Percentiles rank a stretch among this genome's conserved stretches.
Evolutionary conservation across 1,284 basidiomycete genomes (phyloP).

Genomic region (Entoloma clypeatum): DNA sequence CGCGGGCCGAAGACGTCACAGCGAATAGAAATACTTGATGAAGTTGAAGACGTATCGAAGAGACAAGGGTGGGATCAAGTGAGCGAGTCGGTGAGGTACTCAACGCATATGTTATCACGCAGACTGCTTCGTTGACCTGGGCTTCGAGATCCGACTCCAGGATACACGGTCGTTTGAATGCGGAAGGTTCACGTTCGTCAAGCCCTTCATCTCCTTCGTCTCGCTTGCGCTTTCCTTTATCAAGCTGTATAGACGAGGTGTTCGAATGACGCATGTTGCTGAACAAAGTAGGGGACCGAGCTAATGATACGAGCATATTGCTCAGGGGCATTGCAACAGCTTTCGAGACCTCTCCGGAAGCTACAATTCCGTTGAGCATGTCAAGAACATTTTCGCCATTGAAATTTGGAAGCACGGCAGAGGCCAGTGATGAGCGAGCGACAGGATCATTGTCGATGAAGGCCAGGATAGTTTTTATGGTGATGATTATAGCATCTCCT

Average conservation of each 20-base stretch:
- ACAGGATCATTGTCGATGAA: conserved; percentile 52
- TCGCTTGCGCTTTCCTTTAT: conserved; percentile 66
- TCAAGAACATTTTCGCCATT: conserved; percentile 50
- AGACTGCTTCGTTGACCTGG: conserved; percentile 56
- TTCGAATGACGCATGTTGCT: conserved; percentile 58
- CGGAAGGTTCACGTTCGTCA: conserved; percentile 27
- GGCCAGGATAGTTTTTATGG: conserved; percentile 57
- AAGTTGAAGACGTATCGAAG: conserved; percentile 62
- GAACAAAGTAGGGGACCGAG: conserved; percentile 61
- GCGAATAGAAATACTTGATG: conserved; percentile 74
- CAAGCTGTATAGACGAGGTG: conserved; percentile 51
- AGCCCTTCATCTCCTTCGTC: conserved; percentile 49
- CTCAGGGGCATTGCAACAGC: conserved; percentile 52
- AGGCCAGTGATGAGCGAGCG: conserved; percentile 49
- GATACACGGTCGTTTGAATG: conserved; percentile 44
- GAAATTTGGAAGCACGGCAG: conserved; percentile 44
- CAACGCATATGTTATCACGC: conserved; percentile 47
- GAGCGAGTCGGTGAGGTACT: conserved; percentile 36
- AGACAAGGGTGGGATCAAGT: conserved; percentile 52
- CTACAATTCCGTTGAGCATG: conserved; percentile 46
- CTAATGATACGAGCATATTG: conserved; percentile 55
- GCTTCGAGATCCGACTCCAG: conserved; percentile 41
- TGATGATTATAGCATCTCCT: conserved; percentile 53
- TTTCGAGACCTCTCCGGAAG: conserved; percentile 46
- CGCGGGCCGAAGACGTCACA: conserved; percentile 58